These are phyloP conservation scores for Metarhizium album DNA, from an alignment of 2,329 filamentous ascomycete species.

Conservation along the genomic window DNA sequence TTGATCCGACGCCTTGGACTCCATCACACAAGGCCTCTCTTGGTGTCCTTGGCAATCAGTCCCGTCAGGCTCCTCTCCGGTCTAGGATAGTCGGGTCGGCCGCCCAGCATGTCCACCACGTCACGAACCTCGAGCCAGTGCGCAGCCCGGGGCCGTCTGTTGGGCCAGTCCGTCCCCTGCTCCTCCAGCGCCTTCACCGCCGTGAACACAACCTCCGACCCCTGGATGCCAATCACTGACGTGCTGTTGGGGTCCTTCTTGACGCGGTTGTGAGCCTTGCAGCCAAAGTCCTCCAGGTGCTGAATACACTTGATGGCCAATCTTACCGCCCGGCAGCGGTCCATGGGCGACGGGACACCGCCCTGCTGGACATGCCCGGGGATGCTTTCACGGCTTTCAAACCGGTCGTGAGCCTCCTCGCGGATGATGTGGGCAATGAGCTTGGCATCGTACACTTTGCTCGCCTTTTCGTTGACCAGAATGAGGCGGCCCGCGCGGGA, in stretches of 20 bases:
- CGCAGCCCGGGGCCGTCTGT: constrained; percentile 70
- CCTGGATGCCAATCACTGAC: constrained; percentile 84
- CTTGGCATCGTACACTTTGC: constrained; percentile 81
- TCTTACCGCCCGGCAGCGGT: constrained; percentile 81
- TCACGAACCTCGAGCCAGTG: constrained; percentile 77
- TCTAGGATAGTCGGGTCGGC: constrained; percentile 45
- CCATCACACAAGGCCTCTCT: constrained; percentile 34
- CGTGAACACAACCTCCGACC: constrained; percentile 79
- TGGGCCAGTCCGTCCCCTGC: constrained; percentile 85
- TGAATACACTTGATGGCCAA: constrained; percentile 92
- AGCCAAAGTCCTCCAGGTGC: constrained; percentile 71
- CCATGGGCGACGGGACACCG: constrained; percentile 88
- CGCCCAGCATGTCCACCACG: constrained; percentile 75
- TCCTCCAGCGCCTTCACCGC: constrained; percentile 72
- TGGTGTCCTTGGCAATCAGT: constrained; percentile 47
- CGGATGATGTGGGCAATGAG: constrained; percentile 93
- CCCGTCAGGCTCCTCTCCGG: constrained; percentile 42
- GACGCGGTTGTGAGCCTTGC: constrained; percentile 55
- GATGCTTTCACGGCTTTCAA: constrained; percentile 85
- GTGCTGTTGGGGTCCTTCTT: constrained; percentile 62
- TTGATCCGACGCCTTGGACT: not conserved
- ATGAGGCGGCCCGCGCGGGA: constrained; percentile 87
- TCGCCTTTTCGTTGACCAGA: constrained; percentile 92
- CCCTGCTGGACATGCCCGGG: constrained; percentile 93
- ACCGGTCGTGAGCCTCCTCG: constrained; percentile 82